Conservation (phyloP, 306 rosid genomes). For the Leucaena leucocephala region DNA sequence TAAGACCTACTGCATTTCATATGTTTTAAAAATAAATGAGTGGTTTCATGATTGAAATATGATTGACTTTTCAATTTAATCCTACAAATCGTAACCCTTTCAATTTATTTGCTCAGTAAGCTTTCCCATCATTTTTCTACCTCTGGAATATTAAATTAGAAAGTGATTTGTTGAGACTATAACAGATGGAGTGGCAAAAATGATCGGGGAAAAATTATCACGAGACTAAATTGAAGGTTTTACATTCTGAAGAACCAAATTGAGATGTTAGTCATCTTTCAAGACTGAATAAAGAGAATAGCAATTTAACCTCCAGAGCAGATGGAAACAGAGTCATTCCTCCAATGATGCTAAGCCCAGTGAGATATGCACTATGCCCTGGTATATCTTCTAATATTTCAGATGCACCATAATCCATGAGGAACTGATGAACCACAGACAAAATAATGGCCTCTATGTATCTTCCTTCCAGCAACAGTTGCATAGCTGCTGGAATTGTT, state of each 20-base stretch:
- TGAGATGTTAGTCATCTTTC: not conserved
- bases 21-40: not conserved
- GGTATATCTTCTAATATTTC: conserved; percentile 87
- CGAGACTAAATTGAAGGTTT: not conserved
- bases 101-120: not conserved
- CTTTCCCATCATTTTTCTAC: not conserved
- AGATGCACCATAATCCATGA: conserved; percentile 75
- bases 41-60: not conserved
- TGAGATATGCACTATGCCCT: conserved; percentile 85
- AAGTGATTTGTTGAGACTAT: not conserved
- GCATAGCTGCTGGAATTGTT: conserved; percentile 73
- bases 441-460: conserved; percentile 59
- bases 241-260: not conserved
- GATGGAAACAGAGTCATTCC: conserved; percentile 95
- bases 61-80: not conserved
- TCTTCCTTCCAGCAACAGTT: conserved; percentile 80
- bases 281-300: conserved; percentile 22
- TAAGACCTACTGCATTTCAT: not conserved
- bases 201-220: not conserved
- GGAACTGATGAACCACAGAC: conserved; percentile 69
- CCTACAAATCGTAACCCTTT: not conserved
- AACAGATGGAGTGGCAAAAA: not conserved
- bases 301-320: conserved; percentile 75
- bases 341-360: conserved; percentile 93
- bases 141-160: not conserved